These are phyloP conservation scores for Prosopis cineraria DNA, from an alignment of 306 rosid genomes.

Conservation along the genomic window DNA sequence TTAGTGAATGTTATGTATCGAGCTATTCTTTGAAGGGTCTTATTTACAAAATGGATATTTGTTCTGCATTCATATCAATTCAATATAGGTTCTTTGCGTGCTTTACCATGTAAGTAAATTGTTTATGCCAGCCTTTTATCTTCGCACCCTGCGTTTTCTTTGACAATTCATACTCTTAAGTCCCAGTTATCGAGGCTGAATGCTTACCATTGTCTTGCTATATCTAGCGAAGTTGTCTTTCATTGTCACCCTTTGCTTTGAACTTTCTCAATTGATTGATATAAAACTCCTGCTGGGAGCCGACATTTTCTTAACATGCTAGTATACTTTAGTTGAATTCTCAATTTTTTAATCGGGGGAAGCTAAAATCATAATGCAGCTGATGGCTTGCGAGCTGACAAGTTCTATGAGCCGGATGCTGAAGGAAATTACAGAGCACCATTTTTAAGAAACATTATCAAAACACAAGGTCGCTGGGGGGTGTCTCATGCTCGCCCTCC, in stretches of 20 bases:
- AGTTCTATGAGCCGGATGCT: slow-evolving; percentile 77
- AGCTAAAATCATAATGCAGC: slow-evolving; percentile 47
- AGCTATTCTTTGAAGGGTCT: background rate
- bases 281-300: background rate
- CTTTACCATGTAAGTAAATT: background rate
- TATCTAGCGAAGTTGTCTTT: background rate
- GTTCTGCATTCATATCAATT: background rate
- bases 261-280: background rate
- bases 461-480: slow-evolving; percentile 87
- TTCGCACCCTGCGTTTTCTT: background rate
- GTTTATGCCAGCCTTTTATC: background rate
- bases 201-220: background rate
- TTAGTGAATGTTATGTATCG: background rate
- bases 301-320: background rate
- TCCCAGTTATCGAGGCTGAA: background rate
- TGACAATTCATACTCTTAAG: background rate
- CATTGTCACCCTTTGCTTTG: background rate
- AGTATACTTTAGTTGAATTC: background rate
- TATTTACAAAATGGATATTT: background rate
- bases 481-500: slow-evolving; percentile 98
- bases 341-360: slow-evolving; percentile 18
- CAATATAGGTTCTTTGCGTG: background rate
- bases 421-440: slow-evolving; percentile 77
- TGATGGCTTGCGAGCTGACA: slow-evolving; percentile 92
- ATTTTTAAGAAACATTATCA: slow-evolving; percentile 68